Evolutionary conservation across 2,329 filamentous ascomycete species (phyloP).

Genomic region (Lecanicillium sp.): DNA sequence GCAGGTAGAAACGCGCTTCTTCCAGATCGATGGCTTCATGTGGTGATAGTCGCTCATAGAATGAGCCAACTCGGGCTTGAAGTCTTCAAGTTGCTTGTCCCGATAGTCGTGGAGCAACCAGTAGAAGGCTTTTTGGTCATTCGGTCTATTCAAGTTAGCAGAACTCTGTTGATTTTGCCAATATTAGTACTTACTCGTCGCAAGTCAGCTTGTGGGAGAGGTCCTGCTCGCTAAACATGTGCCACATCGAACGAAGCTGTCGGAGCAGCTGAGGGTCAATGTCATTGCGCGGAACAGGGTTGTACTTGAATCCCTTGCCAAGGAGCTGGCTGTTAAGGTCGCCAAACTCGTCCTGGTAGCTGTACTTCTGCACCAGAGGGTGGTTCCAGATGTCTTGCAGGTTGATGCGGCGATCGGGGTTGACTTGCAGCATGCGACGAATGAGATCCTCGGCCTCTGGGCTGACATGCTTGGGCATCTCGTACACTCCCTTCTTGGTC

Average conservation of each 20-base stretch:
- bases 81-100: constrained; percentile 81
- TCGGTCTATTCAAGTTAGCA: constrained; percentile 50
- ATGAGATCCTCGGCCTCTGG: constrained; percentile 72
- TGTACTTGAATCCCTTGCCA: constrained; percentile 56
- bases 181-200: constrained; percentile 47
- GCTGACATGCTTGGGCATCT: constrained; percentile 57
- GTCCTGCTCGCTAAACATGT: constrained; percentile 69
- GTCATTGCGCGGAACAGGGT: constrained; percentile 54
- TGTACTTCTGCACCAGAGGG: constrained; percentile 78
- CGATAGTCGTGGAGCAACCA: constrained; percentile 75
- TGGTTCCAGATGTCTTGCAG: constrained; percentile 82
- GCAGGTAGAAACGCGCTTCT: constrained; percentile 55
- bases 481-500: constrained; percentile 54
- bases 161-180: not conserved
- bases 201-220: constrained; percentile 63
- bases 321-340: constrained; percentile 48
- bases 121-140: constrained; percentile 93
- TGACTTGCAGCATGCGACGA: constrained; percentile 67
- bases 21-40: constrained; percentile 52
- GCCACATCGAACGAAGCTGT: constrained; percentile 86
- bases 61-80: constrained; percentile 71
- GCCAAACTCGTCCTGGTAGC: constrained; percentile 64
- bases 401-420: constrained; percentile 72
- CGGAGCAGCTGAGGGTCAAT: constrained; percentile 78
- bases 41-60: constrained; percentile 92